Conservation (phyloP, 495 filamentous ascomycete genomes). For the Aspergillus haitiensis region DNA sequence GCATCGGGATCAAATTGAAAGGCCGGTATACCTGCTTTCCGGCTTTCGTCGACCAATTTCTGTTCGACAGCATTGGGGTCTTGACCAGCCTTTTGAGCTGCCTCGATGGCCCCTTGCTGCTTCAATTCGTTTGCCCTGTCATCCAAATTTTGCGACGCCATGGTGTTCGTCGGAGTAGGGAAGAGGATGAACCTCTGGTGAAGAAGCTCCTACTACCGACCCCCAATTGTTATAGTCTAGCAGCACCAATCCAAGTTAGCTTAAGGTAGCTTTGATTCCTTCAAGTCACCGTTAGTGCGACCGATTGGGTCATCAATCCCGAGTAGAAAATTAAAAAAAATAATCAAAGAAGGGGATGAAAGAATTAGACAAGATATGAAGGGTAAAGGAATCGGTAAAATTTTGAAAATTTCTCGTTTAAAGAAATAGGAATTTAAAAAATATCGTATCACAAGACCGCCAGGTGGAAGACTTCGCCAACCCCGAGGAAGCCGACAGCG, state of each 20-base stretch:
- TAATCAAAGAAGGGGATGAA: not conserved
- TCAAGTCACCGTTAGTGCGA: not conserved
- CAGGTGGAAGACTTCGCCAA: not conserved
- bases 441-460: not conserved
- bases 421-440: not conserved
- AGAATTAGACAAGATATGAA: not conserved
- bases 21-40: conserved; percentile 71
- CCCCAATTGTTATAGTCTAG: conserved; percentile 18
- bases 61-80: conserved; percentile 72
- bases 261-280: conserved; percentile 3
- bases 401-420: not conserved
- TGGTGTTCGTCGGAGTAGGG: conserved; percentile 27
- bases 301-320: conserved; percentile 1
- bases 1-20: conserved; percentile 88
- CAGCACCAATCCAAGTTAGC: conserved; percentile 1
- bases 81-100: conserved; percentile 52
- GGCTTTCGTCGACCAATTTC: conserved; percentile 70
- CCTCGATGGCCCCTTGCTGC: conserved; percentile 71
- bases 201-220: conserved; percentile 22
- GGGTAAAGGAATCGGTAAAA: no score
- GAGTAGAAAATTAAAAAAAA: not conserved
- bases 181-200: conserved; percentile 20
- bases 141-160: conserved; percentile 42
- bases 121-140: conserved; percentile 62
- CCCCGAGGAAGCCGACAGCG: not conserved